Percentiles rank a stretch among this genome's conserved stretches.
These are phyloP conservation scores for Brassica incana DNA, from an alignment of 345 rosid species.

Conservation along the genomic window DNA sequence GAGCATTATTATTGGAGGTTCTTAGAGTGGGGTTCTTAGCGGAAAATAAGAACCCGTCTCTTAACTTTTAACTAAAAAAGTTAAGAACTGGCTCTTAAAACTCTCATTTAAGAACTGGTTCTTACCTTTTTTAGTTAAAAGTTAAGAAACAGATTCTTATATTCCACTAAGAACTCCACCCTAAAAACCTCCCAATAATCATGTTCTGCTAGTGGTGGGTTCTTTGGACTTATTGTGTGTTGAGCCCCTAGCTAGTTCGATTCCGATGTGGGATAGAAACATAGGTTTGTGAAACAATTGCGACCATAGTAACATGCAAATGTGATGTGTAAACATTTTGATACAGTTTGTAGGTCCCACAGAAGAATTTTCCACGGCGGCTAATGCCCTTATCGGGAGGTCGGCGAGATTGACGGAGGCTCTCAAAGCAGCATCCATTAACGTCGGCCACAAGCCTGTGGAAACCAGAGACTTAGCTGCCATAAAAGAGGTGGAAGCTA, in stretches of 20 bases:
- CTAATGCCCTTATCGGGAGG: slow-evolving; percentile 34
- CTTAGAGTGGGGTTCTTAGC: too few relatives aligned
- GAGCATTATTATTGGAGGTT: too few relatives aligned
- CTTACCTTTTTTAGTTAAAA: too few relatives aligned
- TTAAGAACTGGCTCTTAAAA: too few relatives aligned
- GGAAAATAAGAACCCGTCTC: too few relatives aligned
- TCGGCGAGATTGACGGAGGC: slow-evolving; percentile 37
- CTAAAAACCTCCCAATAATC: too few relatives aligned
- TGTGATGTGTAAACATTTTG: background rate
- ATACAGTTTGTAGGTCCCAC: slow-evolving; percentile 18
- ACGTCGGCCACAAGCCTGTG: slow-evolving; percentile 26
- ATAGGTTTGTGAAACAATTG: background rate
- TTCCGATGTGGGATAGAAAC: background rate
- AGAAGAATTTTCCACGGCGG: slow-evolving; percentile 26
- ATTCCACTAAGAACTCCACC: too few relatives aligned
- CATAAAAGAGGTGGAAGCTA: slow-evolving; percentile 32
- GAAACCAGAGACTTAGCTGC: slow-evolving; percentile 36
- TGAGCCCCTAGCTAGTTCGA: background rate
- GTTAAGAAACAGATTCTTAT: too few relatives aligned
- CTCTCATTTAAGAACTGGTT: too few relatives aligned
- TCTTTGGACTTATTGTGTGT: background rate
- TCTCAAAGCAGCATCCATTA: slow-evolving; percentile 38
- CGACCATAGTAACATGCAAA: background rate
- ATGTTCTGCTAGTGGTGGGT: background rate
- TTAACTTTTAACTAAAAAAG: too few relatives aligned